phyloP scores from a whole-genome alignment of 805 yeast genomes.

The Schwanniomyces yamadae region DNA sequence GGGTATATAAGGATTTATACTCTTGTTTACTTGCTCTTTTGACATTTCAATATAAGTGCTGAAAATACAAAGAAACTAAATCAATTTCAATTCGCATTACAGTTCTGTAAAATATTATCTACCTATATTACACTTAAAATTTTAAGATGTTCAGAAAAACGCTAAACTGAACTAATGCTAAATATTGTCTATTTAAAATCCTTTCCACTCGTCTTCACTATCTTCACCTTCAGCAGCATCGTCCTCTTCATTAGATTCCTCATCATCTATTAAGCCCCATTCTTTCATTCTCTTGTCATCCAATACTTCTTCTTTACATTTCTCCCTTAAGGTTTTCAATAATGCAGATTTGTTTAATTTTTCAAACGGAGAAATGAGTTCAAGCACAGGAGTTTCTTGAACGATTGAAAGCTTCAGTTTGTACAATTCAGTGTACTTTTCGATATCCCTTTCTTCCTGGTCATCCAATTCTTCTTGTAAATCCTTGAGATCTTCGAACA shows the following conservation, averaged over 20 bases:
- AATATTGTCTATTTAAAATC: constrained; percentile 17
- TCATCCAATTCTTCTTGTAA: constrained; percentile 41
- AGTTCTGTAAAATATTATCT: not conserved
- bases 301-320: constrained; percentile 64
- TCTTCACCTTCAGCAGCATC: constrained; percentile 15
- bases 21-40: constrained; percentile 10
- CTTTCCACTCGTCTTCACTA: constrained; percentile 33
- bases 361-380: constrained; percentile 60
- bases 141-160: not conserved
- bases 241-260: constrained; percentile 19
- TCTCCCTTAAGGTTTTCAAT: constrained; percentile 63
- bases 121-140: constrained; percentile 2
- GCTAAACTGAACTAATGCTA: constrained; percentile 3
- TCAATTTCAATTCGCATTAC: not conserved
- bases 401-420: constrained; percentile 33
- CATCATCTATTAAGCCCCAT: constrained; percentile 57
- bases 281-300: constrained; percentile 58
- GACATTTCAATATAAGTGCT: constrained; percentile 6
- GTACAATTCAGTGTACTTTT: constrained; percentile 15
- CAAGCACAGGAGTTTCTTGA: constrained; percentile 49
- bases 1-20: constrained; percentile 34
- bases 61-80: not conserved
- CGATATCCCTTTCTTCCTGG: constrained; percentile 35
- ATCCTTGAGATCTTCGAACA: constrained; percentile 49
- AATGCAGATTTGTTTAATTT: constrained; percentile 47